Evolutionary conservation across 345 rosid genomes (phyloP), one percentile per base, ranked within the genome.

Genomic region (Physaria fendleri): DNA sequence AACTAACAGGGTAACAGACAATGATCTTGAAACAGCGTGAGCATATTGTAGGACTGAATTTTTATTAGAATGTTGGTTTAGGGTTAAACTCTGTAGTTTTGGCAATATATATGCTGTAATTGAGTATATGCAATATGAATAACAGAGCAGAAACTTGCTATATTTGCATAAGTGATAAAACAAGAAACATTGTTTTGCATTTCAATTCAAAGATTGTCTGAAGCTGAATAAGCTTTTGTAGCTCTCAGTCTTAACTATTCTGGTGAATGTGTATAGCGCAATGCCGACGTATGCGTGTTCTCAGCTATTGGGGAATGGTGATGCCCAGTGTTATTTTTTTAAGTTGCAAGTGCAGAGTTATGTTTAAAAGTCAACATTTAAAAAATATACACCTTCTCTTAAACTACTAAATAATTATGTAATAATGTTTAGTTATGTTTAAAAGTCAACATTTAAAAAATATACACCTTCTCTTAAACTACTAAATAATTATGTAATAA

Each of bases 371-470:
- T 59, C 60, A 59, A 49, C 54, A 68, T 54, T 6, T 59, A 3
- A 49, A 41, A 11, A 56, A 29, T 39, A 14, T 16, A 37, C 18
- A 37, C n/a, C n/a, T n/a, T n/a, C n/a, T n/a, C n/a, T n/a, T n/a
- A n/a, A n/a, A n/a, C n/a, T n/a, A n/a, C 5, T 54, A 38, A 18
- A 28, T 20, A 18, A 25, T n/a, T 5, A 17, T 13, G 40, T 35
- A 6, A n/a, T n/a, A n/a, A 6, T 32, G 56, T 66, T 43, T 37
- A n/a, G n/a, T n/a, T n/a, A n/a, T n/a, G 33, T 7, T 1, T 13
- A 1, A 52, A 59, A 50, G 54, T 59, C 60, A 59, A 49, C 54
- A 68, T 54, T 6, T 59, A 3, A 49, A 41, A 11, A 56, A 29
- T 39, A 14, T 16, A 37, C 18, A 37, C n/a, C n/a, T n/a, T n/a